Base-by-base conservation (phyloP, 441 rosid species). In the Jatropha podagrica region DNA sequence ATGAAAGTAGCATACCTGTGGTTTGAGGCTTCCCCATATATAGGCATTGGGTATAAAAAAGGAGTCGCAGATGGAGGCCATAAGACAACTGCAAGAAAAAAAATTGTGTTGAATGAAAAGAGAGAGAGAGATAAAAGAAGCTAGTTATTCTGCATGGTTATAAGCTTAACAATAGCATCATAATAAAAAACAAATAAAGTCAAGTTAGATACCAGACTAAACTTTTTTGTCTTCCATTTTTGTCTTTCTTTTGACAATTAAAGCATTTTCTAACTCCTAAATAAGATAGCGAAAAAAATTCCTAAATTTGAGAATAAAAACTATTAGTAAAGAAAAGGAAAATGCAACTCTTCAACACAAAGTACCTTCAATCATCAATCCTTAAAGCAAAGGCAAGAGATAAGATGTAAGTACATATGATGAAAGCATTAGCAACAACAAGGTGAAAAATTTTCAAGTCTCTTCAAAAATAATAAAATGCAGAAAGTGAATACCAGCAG, bases 31-130 rank as follows among this genome's bases (percentile, higher is more conserved):
- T 96, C 98, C 71, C 98, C 97, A 60, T 86, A 87, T 78, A 96
- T 71, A 74, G 98, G 93, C 97, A 88, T 88, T 11, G 92, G 98
- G 79, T 94, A 96, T 80, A 93, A 82, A 77, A 81, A 81, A 66
- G 97, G 90, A 83, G 90, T 89, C 64, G 97, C 94, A 60, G 89
- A 92, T 75, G 97, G 96, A 55, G 97, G 91, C 95, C 98, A 95
- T 76, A 89, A 77, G 73, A 86, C 84, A 84, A 95, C 98, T 89
- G 92, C 84, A 79, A 82, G 51, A 44, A 69, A 71, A 20, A 77
- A 60, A 74, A 54, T 13, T 2, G 18, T 58, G 13, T 58, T 11
- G 14, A 40, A 26, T 15, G 54, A 32, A 52, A n/a, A 44, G 9
- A 26, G 17, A 76, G 17, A 76, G 69, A 74, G 26, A 51, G n/a